Base-by-base conservation (phyloP, 306 rosid genomes). In the Aeschynomene evenia region DNA sequence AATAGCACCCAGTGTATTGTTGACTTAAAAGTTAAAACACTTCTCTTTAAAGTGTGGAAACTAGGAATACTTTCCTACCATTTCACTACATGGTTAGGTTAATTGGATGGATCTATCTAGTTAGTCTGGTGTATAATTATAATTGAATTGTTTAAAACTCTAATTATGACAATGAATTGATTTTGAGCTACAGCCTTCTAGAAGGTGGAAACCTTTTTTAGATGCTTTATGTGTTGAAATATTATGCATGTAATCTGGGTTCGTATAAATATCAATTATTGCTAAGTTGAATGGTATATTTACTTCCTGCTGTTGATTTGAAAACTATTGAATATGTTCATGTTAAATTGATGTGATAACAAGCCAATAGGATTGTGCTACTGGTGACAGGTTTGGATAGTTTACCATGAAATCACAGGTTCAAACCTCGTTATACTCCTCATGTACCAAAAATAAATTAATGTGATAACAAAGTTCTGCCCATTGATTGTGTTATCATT, bases 101-200 rank as follows among this genome's bases (percentile, higher is more conserved):
- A 23, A 39, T 1, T 33, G 29, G 22, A 39, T 22, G 45, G n/a
- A 11, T 49, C 20, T 12, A 45, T 75, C 3, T 23, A 68, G 37
- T 29, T 15, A 14, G 58, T 43, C 52, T 33, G 9, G 14, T 54
- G 22, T 51, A 9, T 4, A 63, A 5, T 34, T 43, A 9, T 43
- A 55, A 60, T 46, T 63, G 63, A 57, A 64, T 71, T 49, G 45
- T 58, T 78, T 20, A 56, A 58, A 37, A 50, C 22, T 71, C 31
- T 39, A n/a, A 43, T 56, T 34, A 63, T 50, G 15, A 45, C 13
- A 18, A 12, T 12, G 2, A 36, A 36, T 66, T 11, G n/a, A 50
- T 48, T 63, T 50, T 46, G 20, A 37, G 22, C 42, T 19, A 6
- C 58, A 40, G 64, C 36, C 52, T 56, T 5, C 34, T 60, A 58